Evolutionary conservation across 148 eudicot genomes (phyloP).

Genomic region (Persicaria maculosa): DNA sequence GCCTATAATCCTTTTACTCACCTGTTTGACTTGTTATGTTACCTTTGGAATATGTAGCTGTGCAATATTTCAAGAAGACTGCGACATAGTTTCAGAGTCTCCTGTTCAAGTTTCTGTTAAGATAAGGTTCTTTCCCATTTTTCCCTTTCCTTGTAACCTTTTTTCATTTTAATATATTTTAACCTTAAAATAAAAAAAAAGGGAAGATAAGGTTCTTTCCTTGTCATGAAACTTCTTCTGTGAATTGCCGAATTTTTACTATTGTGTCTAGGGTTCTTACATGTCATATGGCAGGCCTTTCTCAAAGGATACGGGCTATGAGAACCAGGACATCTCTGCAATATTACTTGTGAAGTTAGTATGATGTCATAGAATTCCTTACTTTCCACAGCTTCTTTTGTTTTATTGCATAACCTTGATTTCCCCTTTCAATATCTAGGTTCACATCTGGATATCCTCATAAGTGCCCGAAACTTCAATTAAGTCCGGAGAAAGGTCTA

Average conservation of each 20-base stretch:
- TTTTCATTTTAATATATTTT: no score
- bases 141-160: background rate
- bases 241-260: background rate
- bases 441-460: constrained; percentile 85
- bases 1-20: background rate
- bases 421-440: constrained; percentile 26
- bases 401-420: background rate
- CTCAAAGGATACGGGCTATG: constrained; percentile 89
- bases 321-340: constrained; percentile 76
- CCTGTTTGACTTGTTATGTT: constrained; percentile 7
- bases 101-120: constrained; percentile 64
- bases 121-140: constrained; percentile 46
- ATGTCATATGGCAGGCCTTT: constrained; percentile 55
- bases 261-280: constrained; percentile 15
- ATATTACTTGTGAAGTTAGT: constrained; percentile 74
- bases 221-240: background rate
- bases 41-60: constrained; percentile 42
- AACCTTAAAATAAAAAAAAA: no score
- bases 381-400: constrained; percentile 11
- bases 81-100: constrained; percentile 58
- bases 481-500: constrained; percentile 68
- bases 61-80: constrained; percentile 97
- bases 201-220: constrained; percentile 64
- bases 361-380: background rate
- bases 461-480: constrained; percentile 81